phyloP scores from a whole-genome alignment of 2,329 filamentous ascomycete genomes.

The Pezicula carpinea region DNA sequence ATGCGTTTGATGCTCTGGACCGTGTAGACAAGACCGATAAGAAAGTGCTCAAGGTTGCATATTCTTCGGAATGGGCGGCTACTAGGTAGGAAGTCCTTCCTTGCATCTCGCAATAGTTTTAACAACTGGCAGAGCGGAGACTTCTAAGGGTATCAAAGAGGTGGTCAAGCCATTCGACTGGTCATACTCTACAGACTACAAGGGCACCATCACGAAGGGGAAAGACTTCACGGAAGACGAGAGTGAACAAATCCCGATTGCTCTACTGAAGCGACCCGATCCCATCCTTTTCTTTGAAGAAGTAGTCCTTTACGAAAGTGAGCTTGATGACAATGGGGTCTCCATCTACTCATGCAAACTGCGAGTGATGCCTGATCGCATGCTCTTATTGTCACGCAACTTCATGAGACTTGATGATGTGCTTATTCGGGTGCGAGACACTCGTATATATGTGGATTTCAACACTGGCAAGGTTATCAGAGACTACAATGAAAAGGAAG shows the following conservation, averaged over 20 bases:
- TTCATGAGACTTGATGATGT: slow-evolving; percentile 95
- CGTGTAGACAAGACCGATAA: slow-evolving; percentile 89
- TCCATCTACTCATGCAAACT: slow-evolving; percentile 87
- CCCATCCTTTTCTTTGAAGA: slow-evolving; percentile 97
- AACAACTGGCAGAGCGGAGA: slow-evolving; percentile 59
- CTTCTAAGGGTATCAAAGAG: slow-evolving; percentile 82
- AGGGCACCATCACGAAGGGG: slow-evolving; percentile 55
- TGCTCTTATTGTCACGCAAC: slow-evolving; percentile 79
- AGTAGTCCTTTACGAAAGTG: slow-evolving; percentile 93
- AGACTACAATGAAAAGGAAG: slow-evolving; percentile 88
- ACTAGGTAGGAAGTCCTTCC: slow-evolving; percentile 27
- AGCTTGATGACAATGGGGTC: slow-evolving; percentile 96
- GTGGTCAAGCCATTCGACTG: slow-evolving; percentile 96
- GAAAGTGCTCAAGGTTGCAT: slow-evolving; percentile 88
- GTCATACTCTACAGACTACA: slow-evolving; percentile 91
- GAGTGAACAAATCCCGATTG: slow-evolving; percentile 64
- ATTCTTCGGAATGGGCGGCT: slow-evolving; percentile 79
- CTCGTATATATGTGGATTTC: slow-evolving; percentile 89
- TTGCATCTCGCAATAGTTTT: slow-evolving; percentile 1
- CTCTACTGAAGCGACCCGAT: slow-evolving; percentile 81
- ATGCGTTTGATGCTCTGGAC: slow-evolving; percentile 82
- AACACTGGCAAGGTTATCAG: slow-evolving; percentile 71
- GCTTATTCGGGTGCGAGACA: slow-evolving; percentile 81
- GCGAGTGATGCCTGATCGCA: slow-evolving; percentile 82
- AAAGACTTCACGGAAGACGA: slow-evolving; percentile 18